Conservation (phyloP, 805 yeast species). For the Komagataella populi region DNA sequence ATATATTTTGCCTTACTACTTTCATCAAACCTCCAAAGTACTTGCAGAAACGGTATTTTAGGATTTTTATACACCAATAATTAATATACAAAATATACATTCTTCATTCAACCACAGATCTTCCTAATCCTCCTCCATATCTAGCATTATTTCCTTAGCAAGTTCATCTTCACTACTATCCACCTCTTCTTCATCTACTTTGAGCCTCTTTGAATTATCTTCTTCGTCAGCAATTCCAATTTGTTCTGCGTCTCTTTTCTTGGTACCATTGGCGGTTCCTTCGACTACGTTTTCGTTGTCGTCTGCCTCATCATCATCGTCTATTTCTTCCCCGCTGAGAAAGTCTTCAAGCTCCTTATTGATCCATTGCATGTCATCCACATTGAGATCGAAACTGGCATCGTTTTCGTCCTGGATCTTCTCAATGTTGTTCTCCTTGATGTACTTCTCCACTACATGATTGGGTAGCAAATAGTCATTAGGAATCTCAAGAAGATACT, state of each 20-base stretch:
- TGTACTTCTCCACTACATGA: slow-evolving; percentile 31
- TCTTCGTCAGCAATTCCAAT: background rate
- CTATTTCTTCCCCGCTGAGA: slow-evolving; percentile 25
- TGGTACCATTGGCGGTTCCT: background rate
- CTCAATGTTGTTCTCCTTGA: slow-evolving; percentile 19
- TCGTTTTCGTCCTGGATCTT: slow-evolving; percentile 24
- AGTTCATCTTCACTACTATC: background rate
- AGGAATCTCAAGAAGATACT: slow-evolving; percentile 39
- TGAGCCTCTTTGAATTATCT: background rate
- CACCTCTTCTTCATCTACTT: background rate
- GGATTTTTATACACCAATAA: background rate
- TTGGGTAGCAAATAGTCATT: slow-evolving; percentile 30
- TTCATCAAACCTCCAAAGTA: too few species aligned
- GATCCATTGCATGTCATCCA: slow-evolving; percentile 37
- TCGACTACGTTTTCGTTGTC: slow-evolving; percentile 5
- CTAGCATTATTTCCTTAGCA: background rate
- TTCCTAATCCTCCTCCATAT: background rate
- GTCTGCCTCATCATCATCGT: slow-evolving; percentile 9
- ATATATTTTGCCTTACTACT: too few species aligned
- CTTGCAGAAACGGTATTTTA: too few species aligned
- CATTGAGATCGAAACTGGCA: slow-evolving; percentile 25
- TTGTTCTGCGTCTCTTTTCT: background rate
- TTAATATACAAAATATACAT: background rate
- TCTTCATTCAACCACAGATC: background rate
- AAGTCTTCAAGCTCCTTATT: slow-evolving; percentile 45